A percentile compares a stretch with the other conserved stretches of the same genome.
phyloP scores from a whole-genome alignment of 2,329 filamentous ascomycete species.

The Pyricularia grisea region DNA sequence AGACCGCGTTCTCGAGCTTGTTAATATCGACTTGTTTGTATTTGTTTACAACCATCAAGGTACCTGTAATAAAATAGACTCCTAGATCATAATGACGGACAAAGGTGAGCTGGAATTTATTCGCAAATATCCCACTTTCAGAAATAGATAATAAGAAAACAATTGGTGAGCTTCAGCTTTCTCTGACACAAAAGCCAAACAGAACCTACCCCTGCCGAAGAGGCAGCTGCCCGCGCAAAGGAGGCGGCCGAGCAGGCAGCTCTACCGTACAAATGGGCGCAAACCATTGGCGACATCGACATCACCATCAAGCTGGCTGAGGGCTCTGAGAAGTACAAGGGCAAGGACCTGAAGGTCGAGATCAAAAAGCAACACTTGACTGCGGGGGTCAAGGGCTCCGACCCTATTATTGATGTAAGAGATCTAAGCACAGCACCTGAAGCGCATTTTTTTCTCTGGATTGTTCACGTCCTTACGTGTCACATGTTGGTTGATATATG shows the following conservation, averaged over 20 bases:
- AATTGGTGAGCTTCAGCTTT: not conserved
- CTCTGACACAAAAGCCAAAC: constrained; percentile 3
- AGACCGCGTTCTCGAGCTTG: not conserved
- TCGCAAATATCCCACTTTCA: not conserved
- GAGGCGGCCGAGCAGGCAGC: constrained; percentile 82
- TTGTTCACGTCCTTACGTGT: too few relatives aligned
- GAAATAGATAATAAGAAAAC: not conserved
- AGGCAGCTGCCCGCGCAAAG: constrained; percentile 52
- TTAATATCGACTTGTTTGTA: not conserved
- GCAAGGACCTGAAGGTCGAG: constrained; percentile 71
- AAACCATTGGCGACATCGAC: constrained; percentile 84
- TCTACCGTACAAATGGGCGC: constrained; percentile 95
- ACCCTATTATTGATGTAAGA: constrained; percentile 69
- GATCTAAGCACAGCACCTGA: not conserved
- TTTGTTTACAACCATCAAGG: not conserved
- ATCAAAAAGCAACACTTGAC: constrained; percentile 71
- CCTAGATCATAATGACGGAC: constrained; percentile 4
- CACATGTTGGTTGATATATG: not conserved
- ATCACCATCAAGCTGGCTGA: constrained; percentile 63
- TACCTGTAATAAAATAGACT: constrained; percentile 2
- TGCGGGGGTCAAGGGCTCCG: constrained; percentile 81
- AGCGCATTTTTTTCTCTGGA: not conserved
- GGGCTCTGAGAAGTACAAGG: constrained; percentile 61
- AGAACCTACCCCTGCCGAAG: constrained; percentile 47
- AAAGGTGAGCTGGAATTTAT: not conserved